Base-by-base conservation (phyloP, 345 rosid genomes). In the Gossypium stocksii region DNA sequence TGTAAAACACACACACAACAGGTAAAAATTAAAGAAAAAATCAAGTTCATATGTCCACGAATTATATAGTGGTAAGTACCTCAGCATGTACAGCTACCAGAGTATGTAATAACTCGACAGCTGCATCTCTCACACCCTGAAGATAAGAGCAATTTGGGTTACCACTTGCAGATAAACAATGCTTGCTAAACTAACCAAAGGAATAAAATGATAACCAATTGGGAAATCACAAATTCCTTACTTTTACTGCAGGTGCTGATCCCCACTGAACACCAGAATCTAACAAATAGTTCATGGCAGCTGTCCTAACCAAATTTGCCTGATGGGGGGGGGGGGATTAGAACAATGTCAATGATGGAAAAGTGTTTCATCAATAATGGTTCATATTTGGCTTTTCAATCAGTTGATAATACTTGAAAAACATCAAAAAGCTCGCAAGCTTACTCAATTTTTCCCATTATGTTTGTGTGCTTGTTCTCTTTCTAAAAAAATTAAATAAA, bases 181-280 rank as follows among this genome's bases (percentile, higher is more conserved):
- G 69, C 59, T 73, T 44, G 53, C 52, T 22, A 60, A 44, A 56
- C 43, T 59, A 49, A 15, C 19, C n/a, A 65, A 14, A 65, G 75
- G 7, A 66, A 70, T 20, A 41, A 23, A 27, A 48, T 51, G 23
- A 25, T 29, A 73, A 61, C 54, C 66, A 67, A 53, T 7, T 14
- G 70, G 15, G 58, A 58, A 72, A 68, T 66, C 53, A 57, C 1
- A 25, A 62, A 38, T 62, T 80, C 64, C 88, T 86, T 80, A 94
- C 98, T 87, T 91, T 93, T 58, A 95, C 98, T 75, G 87, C 85
- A 80, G 98, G 91, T 15, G 94, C 91, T 38, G 98, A 80, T 85
- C 99, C 97, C 98, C 98, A 92, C 29, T 91, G 98, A 46, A 92
- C 79, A 80, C 98, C 97, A 74, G 98, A 89, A 80, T 90, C 90